These are phyloP conservation scores for Vitellaria paradoxa DNA, from an alignment of 179 eudicot species.

Conservation along the genomic window DNA sequence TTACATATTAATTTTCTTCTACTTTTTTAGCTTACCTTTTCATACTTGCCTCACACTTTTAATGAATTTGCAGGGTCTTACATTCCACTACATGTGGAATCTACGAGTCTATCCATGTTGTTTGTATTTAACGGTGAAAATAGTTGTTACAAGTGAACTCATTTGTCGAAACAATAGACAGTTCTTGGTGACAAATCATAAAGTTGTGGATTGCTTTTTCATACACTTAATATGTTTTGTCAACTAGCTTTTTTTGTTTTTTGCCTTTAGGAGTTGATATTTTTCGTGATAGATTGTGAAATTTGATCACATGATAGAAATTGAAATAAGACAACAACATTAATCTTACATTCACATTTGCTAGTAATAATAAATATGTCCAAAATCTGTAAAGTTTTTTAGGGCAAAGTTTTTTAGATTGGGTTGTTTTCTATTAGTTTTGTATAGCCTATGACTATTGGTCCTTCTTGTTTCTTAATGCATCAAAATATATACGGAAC, in stretches of 20 bases:
- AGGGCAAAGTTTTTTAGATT: too few relatives aligned
- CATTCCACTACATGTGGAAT: background rate
- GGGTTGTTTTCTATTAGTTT: too few relatives aligned
- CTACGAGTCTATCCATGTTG: background rate
- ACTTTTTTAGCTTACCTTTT: background rate
- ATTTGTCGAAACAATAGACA: slow-evolving; percentile 1
- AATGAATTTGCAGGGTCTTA: slow-evolving; percentile 8
- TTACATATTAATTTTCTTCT: background rate
- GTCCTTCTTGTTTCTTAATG: too few relatives aligned
- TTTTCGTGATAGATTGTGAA: background rate
- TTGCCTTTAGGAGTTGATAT: background rate
- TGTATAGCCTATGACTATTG: too few relatives aligned
- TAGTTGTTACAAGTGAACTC: background rate
- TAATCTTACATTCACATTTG: too few relatives aligned
- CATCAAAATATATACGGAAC: too few relatives aligned
- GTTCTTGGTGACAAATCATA: slow-evolving; percentile 1
- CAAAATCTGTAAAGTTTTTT: too few relatives aligned
- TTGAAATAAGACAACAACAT: background rate
- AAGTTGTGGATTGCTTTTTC: background rate
- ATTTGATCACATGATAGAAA: background rate
- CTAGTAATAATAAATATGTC: too few relatives aligned
- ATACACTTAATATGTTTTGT: background rate
- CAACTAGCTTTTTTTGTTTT: background rate
- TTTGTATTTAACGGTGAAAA: background rate
- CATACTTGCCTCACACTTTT: background rate